phyloP scores from a whole-genome alignment of 176 grass and related monocot genomes.

The Saccharum officinarum region DNA sequence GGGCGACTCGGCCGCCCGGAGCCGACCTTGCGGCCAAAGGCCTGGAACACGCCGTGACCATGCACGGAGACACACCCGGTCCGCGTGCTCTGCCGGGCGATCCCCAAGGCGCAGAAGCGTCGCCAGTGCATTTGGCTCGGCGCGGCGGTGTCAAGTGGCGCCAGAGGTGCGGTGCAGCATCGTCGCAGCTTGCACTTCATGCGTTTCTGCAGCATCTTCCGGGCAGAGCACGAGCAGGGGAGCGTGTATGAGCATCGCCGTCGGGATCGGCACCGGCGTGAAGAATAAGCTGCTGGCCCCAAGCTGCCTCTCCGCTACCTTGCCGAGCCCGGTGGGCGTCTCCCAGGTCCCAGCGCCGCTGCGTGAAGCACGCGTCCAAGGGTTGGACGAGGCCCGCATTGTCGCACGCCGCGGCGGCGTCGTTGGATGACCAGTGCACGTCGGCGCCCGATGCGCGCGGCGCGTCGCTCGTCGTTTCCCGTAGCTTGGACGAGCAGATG shows the following conservation, averaged over 20 bases:
- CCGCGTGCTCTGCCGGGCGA: conserved; percentile 15
- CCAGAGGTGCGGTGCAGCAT: neutral
- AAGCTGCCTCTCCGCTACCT: conserved; percentile 29
- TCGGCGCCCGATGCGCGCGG: conserved; percentile 20
- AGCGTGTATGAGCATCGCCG: conserved; percentile 25
- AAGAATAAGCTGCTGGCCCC: conserved; percentile 46
- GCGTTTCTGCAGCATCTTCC: neutral
- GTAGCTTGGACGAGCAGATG: conserved; percentile 23
- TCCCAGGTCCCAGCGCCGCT: conserved; percentile 24
- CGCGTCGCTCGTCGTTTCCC: conserved; percentile 15
- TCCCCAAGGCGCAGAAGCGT: conserved; percentile 30
- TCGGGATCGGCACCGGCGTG: conserved; percentile 49
- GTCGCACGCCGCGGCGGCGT: conserved; percentile 30
- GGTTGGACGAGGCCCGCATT: conserved; percentile 42
- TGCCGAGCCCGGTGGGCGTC: neutral
- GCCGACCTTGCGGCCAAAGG: conserved; percentile 32
- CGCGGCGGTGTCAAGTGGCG: neutral
- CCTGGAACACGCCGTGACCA: conserved; percentile 6
- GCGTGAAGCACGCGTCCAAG: conserved; percentile 48
- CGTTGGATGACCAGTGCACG: neutral
- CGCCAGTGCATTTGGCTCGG: conserved; percentile 32
- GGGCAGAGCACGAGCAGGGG: neutral
- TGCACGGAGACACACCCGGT: conserved; percentile 39
- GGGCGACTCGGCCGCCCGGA: neutral
- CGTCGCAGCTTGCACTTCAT: neutral